Evolutionary conservation across 495 filamentous ascomycete species (phyloP).

Genomic region (Monascus purpureus): DNA sequence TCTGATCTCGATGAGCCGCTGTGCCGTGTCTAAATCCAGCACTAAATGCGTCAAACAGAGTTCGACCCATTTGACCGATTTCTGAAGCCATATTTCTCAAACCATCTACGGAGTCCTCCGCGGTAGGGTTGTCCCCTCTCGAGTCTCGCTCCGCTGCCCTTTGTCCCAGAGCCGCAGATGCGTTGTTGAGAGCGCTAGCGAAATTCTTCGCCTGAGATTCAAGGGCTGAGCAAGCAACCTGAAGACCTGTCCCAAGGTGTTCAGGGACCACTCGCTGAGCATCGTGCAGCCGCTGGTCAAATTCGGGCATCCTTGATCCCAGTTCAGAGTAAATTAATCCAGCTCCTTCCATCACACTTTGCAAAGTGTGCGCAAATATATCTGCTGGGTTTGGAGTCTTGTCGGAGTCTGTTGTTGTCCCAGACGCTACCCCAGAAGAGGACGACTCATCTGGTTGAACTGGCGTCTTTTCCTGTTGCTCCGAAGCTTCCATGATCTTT

Average conservation of each 20-base stretch:
- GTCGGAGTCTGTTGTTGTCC: constrained; percentile 5
- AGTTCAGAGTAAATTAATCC: constrained; percentile 23
- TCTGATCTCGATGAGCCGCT: neutral
- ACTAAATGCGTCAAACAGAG: constrained; percentile 27
- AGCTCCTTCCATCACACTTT: constrained; percentile 21
- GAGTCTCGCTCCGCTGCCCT: constrained; percentile 22
- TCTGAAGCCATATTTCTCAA: constrained; percentile 30
- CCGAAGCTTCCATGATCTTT: constrained; percentile 20
- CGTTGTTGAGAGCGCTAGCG: constrained; percentile 22
- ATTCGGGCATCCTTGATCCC: constrained; percentile 21
- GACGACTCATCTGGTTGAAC: constrained; percentile 6
- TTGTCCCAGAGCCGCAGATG: constrained; percentile 23
- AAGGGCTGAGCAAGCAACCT: constrained; percentile 25
- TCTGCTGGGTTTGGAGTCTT: constrained; percentile 13
- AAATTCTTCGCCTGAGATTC: constrained; percentile 29
- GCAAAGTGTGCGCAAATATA: constrained; percentile 17
- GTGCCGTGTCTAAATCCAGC: constrained; percentile 17
- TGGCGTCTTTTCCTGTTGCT: constrained; percentile 7
- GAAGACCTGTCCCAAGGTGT: constrained; percentile 24
- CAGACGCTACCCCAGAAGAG: constrained; percentile 5
- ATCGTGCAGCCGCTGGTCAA: constrained; percentile 26
- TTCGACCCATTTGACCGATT: constrained; percentile 29
- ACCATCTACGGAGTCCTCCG: constrained; percentile 26
- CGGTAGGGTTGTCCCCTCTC: constrained; percentile 22
- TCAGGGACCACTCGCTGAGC: constrained; percentile 27